Base-by-base conservation (phyloP, 2,329 filamentous ascomycete species). In the Botrytis pseudocinerea region DNA sequence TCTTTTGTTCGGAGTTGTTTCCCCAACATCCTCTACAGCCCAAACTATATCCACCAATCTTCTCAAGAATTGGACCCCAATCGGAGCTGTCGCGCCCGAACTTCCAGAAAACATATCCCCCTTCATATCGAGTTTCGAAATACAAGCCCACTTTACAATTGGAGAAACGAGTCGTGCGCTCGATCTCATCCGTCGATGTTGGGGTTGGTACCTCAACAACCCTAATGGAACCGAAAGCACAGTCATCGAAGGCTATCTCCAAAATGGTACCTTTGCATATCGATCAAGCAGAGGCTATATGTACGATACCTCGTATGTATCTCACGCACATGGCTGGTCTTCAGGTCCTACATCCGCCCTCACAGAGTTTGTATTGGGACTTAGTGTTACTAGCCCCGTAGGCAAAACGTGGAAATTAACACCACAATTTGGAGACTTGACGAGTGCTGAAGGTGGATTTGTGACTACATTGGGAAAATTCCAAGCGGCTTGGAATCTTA, bases 181-280 rank as follows among this genome's bases (percentile, higher is more conserved):
- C 0, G 83, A 87, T 8, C 83, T 91, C 18, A 86, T 90, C 59
- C 85, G 87, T 25, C 81, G 82, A n/a, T 84, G 82, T 69, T 91
- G 89, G 88, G 89, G 89, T 6, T 90, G 87, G 87, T 90, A 90
- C 77, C 80, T 89, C 22, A 83, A 85, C 74, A 85, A 90, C 71
- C 83, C 85, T 0, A 86, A 88, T 76, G 88, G 88, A 10, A 89
- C 88, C 0, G 82, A 86, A 74, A 86, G 84, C 54, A 90, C 89
- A 1, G 84, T 89, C 10, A 84, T 90, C 42, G 89, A 91, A 78
- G 89, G 88, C 0, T 90, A 88, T 75, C 82, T 88, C 1, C 79
- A 79, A 0, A 84, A 90, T 74, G 87, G 87, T 1, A 85, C 83
- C 0, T 91, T 88, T 75, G 86, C 85, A 2, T 91, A 91, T 77